A percentile compares a stretch with the other conserved stretches of the same genome.
phyloP scores from a whole-genome alignment of 2,329 filamentous ascomycete genomes.

The Trichoderma polysporum region DNA sequence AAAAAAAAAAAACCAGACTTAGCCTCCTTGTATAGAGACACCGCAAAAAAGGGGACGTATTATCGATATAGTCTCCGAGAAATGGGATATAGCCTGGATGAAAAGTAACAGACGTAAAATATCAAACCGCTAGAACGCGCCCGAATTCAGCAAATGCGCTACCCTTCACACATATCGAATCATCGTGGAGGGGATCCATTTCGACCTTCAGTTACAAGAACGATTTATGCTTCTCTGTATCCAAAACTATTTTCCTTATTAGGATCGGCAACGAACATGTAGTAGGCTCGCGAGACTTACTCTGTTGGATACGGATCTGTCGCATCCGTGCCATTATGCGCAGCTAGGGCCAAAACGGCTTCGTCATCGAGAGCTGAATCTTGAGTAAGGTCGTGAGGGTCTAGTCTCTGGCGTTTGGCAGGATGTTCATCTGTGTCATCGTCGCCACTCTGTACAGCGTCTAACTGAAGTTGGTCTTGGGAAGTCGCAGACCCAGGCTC shows the following conservation, averaged over 20 bases:
- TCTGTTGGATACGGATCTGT: conserved; percentile 43
- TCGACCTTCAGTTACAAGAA: neutral
- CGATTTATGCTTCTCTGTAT: conserved; percentile 41
- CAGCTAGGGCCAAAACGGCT: conserved; percentile 48
- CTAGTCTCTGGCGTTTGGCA: conserved; percentile 43
- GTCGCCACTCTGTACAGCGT: conserved; percentile 26
- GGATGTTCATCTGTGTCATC: conserved; percentile 36
- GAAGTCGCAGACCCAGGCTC: conserved; percentile 7
- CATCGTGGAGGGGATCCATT: neutral
- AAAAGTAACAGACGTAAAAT: neutral
- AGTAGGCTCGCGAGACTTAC: conserved; percentile 35
- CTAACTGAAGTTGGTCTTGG: conserved; percentile 18
- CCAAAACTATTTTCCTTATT: conserved; percentile 34
- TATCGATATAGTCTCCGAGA: neutral
- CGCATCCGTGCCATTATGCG: conserved; percentile 40
- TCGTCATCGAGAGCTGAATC: conserved; percentile 40
- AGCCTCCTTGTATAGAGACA: neutral
- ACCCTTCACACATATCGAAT: neutral
- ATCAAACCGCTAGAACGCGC: neutral
- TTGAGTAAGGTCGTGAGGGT: conserved; percentile 27
- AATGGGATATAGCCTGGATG: neutral
- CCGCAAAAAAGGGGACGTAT: neutral
- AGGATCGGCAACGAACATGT: neutral
- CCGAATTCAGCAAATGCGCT: neutral
- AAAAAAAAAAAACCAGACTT: neutral